These are phyloP conservation scores for Pseudopediastrum boryanum DNA, from an alignment of 139 green algal genomes.

Conservation along the genomic window DNA sequence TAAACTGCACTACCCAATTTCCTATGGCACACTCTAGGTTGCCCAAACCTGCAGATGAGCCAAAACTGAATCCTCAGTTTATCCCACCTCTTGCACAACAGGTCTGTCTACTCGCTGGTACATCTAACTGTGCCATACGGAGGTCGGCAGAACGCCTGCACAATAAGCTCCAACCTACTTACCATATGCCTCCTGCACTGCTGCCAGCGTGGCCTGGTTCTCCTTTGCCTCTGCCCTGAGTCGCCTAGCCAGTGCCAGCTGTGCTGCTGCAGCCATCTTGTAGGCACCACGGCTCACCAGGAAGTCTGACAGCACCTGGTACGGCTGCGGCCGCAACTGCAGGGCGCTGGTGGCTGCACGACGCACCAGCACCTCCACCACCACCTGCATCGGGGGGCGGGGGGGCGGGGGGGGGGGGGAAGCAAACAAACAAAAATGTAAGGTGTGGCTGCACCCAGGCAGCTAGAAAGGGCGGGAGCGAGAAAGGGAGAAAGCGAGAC, in stretches of 20 bases:
- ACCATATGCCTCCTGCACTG: conserved; percentile 27
- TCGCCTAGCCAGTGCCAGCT: conserved; percentile 17
- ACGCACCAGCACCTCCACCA: conserved; percentile 15
- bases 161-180: neutral
- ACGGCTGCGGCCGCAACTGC: neutral
- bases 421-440: no score
- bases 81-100: no score
- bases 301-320: conserved; percentile 31
- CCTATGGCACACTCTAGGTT: no score
- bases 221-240: conserved; percentile 1
- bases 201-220: neutral
- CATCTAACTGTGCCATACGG: no score
- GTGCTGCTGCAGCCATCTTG: conserved; percentile 26
- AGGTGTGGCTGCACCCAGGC: no score
- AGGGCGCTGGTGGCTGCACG: conserved; percentile 18
- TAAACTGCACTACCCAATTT: no score
- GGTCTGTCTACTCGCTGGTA: no score
- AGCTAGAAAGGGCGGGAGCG: no score
- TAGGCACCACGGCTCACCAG: conserved; percentile 11
- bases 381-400: conserved; percentile 8
- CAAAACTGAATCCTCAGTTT: no score
- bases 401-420: neutral
- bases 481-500: no score
- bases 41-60: no score
- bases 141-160: no score